Conservation (phyloP, 257 asterid genomes). For the Anisodus tanguticus region DNA sequence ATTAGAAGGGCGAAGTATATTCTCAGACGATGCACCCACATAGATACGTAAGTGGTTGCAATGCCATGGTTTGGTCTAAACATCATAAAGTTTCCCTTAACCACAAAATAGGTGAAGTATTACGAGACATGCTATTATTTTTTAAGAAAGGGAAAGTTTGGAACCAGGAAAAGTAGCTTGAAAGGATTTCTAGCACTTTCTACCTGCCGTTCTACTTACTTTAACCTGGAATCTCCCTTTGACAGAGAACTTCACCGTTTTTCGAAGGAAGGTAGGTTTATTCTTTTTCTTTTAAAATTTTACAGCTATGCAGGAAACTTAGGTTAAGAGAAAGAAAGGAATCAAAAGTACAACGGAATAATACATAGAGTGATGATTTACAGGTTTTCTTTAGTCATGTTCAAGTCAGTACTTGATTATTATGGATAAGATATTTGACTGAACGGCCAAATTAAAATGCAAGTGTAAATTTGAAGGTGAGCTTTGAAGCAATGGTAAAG, state of each 20-base stretch:
- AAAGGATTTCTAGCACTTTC: neutral
- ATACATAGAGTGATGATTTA: neutral
- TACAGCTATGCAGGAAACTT: neutral
- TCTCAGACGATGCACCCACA: no score
- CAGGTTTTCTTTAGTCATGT: neutral
- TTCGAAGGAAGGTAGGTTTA: neutral
- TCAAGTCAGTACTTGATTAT: no score
- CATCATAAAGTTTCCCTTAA: no score
- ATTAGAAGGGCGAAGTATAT: no score
- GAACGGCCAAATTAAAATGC: neutral
- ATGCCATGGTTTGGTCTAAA: no score
- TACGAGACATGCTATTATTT: neutral
- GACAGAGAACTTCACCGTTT: neutral
- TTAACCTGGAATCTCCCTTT: neutral
- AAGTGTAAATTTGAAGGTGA: neutral
- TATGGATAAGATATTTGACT: neutral
- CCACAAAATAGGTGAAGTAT: neutral
- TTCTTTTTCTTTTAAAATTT: no score
- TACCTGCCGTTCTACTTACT: neutral
- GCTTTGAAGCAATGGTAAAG: no score
- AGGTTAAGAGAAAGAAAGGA: neutral
- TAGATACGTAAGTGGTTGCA: no score
- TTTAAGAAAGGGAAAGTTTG: neutral
- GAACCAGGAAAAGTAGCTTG: neutral
- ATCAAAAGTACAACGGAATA: no score